Evolutionary conservation across 768 basidiomycete genomes (phyloP).

Genomic region (Tulasnella sp.): DNA sequence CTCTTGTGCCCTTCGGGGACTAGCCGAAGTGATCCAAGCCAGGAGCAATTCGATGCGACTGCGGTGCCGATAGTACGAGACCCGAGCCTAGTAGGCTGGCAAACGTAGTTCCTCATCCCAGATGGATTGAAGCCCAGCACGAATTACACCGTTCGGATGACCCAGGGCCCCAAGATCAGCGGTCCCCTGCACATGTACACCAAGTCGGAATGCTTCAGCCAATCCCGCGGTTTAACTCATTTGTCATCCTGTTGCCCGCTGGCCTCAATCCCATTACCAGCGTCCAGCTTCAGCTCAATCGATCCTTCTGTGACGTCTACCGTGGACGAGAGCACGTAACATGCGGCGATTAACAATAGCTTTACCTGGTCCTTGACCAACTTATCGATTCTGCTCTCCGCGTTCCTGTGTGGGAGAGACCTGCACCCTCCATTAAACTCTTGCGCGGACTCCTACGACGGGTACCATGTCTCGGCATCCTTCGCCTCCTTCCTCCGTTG

Average conservation of each 20-base stretch:
- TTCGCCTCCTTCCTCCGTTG: slow-evolving; percentile 70
- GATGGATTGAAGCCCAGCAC: slow-evolving; percentile 58
- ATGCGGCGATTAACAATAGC: slow-evolving; percentile 46
- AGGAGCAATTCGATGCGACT: slow-evolving; percentile 42
- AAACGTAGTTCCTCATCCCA: slow-evolving; percentile 60
- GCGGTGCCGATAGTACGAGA: slow-evolving; percentile 53
- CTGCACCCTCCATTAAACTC: slow-evolving; percentile 71
- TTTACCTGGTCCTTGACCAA: slow-evolving; percentile 62
- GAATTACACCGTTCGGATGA: slow-evolving; percentile 74
- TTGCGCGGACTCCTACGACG: slow-evolving; percentile 68
- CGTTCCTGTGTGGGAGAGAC: slow-evolving; percentile 78
- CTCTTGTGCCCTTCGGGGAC: slow-evolving; percentile 51
- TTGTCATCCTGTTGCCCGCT: slow-evolving; percentile 72
- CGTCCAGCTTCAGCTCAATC: slow-evolving; percentile 44
- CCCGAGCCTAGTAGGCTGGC: slow-evolving; percentile 53
- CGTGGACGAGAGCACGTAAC: slow-evolving; percentile 40
- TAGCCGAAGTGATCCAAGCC: slow-evolving; percentile 36
- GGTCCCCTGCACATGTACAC: slow-evolving; percentile 70
- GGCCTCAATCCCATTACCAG: slow-evolving; percentile 61
- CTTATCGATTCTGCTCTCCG: slow-evolving; percentile 68
- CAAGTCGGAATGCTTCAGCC: slow-evolving; percentile 63
- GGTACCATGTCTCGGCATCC: slow-evolving; percentile 78
- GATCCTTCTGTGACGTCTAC: slow-evolving; percentile 46
- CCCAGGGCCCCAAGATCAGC: slow-evolving; percentile 52
- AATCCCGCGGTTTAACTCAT: slow-evolving; percentile 65